Percentiles rank a stretch among this genome's conserved stretches.
Evolutionary conservation across 2,329 filamentous ascomycete genomes (phyloP).

Genomic region (Colletotrichum incanum): DNA sequence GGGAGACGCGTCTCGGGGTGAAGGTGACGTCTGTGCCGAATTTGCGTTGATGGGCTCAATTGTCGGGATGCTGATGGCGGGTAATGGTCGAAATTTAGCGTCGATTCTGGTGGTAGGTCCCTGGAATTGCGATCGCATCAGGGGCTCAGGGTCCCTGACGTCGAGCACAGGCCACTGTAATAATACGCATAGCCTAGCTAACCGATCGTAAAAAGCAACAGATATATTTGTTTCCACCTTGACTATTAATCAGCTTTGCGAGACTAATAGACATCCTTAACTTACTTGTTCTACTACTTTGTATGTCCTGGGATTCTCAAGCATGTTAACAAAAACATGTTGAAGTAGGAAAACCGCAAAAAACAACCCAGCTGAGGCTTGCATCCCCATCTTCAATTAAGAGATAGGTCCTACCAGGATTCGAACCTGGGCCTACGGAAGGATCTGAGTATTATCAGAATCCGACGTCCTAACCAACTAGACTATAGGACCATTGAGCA

Average conservation of each 20-base stretch:
- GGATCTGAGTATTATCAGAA: conserved; percentile 22
- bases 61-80: neutral
- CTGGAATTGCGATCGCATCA: conserved; percentile 26
- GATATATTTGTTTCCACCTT: neutral
- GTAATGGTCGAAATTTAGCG: conserved; percentile 18
- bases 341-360: neutral
- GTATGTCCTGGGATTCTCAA: neutral
- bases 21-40: neutral
- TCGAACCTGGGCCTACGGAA: conserved; percentile 42
- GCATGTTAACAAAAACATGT: neutral
- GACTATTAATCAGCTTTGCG: neutral
- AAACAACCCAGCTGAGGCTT: neutral
- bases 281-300: too few relatives aligned
- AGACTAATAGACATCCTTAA: too few relatives aligned
- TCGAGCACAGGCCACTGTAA: neutral
- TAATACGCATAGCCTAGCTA: too few relatives aligned
- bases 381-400: neutral
- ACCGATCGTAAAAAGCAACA: neutral
- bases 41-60: neutral
- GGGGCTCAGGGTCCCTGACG: neutral
- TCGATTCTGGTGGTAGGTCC: conserved; percentile 14
- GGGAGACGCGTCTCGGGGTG: conserved; percentile 6
- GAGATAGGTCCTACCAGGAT: conserved; percentile 35
- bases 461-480: conserved; percentile 42
- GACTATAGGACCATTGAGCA: conserved; percentile 30